Evolutionary conservation across 306 rosid genomes (phyloP).

Genomic region (Potentilla sterilis): DNA sequence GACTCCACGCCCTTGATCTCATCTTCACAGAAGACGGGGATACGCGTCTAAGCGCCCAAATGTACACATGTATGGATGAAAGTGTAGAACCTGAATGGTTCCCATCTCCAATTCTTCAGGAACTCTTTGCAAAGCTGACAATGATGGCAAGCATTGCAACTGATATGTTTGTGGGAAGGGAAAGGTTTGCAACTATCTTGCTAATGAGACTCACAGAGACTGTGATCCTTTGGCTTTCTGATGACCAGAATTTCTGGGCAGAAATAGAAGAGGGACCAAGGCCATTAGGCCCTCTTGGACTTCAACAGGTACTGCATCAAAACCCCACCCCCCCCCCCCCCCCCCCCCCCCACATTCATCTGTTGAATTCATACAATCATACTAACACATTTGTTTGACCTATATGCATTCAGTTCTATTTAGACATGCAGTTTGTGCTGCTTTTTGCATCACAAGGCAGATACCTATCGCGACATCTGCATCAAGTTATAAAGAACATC

Average conservation of each 20-base stretch:
- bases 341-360: neutral
- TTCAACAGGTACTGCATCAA: slow-evolving; percentile 66
- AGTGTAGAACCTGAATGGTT: slow-evolving; percentile 70
- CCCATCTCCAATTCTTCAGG: slow-evolving; percentile 89
- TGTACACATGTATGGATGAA: slow-evolving; percentile 61
- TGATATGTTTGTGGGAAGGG: slow-evolving; percentile 83
- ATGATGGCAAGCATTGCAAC: slow-evolving; percentile 58
- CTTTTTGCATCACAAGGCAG: slow-evolving; percentile 88
- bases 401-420: slow-evolving; percentile 59
- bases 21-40: slow-evolving; percentile 87
- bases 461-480: slow-evolving; percentile 73
- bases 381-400: neutral
- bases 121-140: slow-evolving; percentile 53
- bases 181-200: slow-evolving; percentile 78
- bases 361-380: neutral
- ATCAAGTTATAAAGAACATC: slow-evolving; percentile 75
- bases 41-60: slow-evolving; percentile 49
- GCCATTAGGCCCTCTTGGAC: slow-evolving; percentile 82
- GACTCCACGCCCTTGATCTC: slow-evolving; percentile 82
- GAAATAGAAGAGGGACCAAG: slow-evolving; percentile 61
- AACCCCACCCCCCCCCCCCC: neutral
- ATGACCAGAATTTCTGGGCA: slow-evolving; percentile 87
- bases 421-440: slow-evolving; percentile 95
- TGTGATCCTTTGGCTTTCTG: slow-evolving; percentile 78
- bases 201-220: slow-evolving; percentile 88